Percentiles rank a stretch among this genome's conserved stretches.
phyloP scores from a whole-genome alignment of 345 rosid genomes.

The Brassica napus region Da-Ae NC_063439.1:20540501-20541000 shows the following conservation, averaged over 20 bases:
- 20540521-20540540: conserved; percentile 5
- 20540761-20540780: not conserved
- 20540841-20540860: conserved; percentile 7
- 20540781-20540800: conserved; percentile 16
- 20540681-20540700: conserved; percentile 20
- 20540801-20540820: conserved; percentile 15
- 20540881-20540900: not conserved
- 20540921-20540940: conserved; percentile 34
- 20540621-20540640: conserved; percentile 22
- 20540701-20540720: conserved; percentile 1
- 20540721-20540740: not conserved
- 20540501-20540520: not conserved
- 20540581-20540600: conserved; percentile 41
- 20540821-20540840: not conserved
- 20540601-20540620: conserved; percentile 28
- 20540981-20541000: conserved; percentile 27
- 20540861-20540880: not conserved
- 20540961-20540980: not conserved
- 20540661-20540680: conserved; percentile 32
- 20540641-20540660: conserved; percentile 32
- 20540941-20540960: conserved; percentile 24
- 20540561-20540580: conserved; percentile 29
- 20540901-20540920: conserved; percentile 24
- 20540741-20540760: not conserved
- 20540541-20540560: conserved; percentile 8